These are phyloP conservation scores for Cyclotella cryptica DNA, from an alignment of 108 stramenopile genomes.

Conservation along the genomic window DNA sequence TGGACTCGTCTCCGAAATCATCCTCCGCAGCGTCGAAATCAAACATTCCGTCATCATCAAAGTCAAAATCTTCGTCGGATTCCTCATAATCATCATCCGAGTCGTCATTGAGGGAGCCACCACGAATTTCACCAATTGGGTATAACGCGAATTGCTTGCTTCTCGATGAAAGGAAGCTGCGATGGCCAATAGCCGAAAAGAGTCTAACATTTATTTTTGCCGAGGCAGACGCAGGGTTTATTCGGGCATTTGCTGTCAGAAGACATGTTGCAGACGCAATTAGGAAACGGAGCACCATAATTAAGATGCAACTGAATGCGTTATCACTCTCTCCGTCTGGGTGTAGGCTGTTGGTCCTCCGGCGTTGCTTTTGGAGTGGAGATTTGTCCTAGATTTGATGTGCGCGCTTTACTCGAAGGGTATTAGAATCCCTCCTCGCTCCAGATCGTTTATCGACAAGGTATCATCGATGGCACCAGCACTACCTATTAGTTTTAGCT, in stretches of 20 bases:
- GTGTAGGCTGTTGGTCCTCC: too few species aligned
- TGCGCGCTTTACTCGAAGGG: too few species aligned
- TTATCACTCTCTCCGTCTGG: neutral
- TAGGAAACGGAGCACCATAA: neutral
- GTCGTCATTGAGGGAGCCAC: constrained; percentile 64
- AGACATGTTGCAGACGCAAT: neutral
- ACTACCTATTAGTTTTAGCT: too few species aligned
- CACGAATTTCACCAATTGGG: constrained; percentile 30
- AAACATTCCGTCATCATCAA: constrained; percentile 62
- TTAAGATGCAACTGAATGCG: neutral
- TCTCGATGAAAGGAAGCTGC: neutral
- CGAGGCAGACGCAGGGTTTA: neutral
- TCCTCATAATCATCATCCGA: constrained; percentile 55
- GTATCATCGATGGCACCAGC: too few species aligned
- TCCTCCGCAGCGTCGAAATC: constrained; percentile 65
- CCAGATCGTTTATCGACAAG: too few species aligned
- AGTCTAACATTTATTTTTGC: neutral
- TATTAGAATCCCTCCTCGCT: too few species aligned
- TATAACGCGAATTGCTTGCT: constrained; percentile 3
- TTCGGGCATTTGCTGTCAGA: neutral
- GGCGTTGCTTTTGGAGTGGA: too few species aligned
- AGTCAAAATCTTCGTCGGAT: constrained; percentile 67
- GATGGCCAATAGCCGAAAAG: neutral
- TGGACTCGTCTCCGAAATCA: constrained; percentile 80
- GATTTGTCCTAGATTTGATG: too few species aligned